Evolutionary conservation across 2,329 filamentous ascomycete genomes (phyloP).

Genomic region (Aplosporella prunicola): DNA sequence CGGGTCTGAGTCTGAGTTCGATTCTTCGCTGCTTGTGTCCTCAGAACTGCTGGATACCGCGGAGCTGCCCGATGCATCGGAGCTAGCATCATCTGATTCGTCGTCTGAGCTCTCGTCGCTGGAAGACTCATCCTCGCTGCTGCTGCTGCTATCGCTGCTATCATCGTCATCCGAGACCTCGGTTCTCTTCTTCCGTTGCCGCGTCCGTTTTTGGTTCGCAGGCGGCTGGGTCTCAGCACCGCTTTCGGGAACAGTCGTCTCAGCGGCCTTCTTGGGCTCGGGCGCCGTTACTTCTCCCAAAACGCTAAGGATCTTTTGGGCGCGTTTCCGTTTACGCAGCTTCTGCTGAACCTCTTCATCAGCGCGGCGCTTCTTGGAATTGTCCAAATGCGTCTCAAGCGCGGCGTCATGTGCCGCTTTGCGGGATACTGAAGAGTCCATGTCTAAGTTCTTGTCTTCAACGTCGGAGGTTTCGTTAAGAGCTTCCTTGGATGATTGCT

Average conservation of each 20-base stretch:
- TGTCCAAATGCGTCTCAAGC: constrained; percentile 24
- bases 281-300: constrained; percentile 13
- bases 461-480: constrained; percentile 34
- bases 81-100: constrained; percentile 11
- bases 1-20: constrained; percentile 9
- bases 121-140: constrained; percentile 7
- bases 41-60: constrained; percentile 9
- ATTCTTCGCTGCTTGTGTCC: constrained; percentile 4
- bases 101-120: constrained; percentile 18
- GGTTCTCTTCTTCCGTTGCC: constrained; percentile 21
- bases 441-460: neutral
- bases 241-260: constrained; percentile 13
- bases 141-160: constrained; percentile 20
- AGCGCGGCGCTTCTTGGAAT: constrained; percentile 22
- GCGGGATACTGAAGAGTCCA: constrained; percentile 13
- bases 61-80: neutral
- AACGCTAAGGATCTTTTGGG: constrained; percentile 22
- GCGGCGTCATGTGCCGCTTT: constrained; percentile 28
- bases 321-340: constrained; percentile 24
- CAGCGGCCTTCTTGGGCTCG: constrained; percentile 14
- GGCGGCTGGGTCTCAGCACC: constrained; percentile 15
- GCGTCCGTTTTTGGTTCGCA: constrained; percentile 4
- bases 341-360: constrained; percentile 23
- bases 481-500: constrained; percentile 54
- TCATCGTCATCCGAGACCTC: constrained; percentile 24